phyloP scores from a whole-genome alignment of 2,329 filamentous ascomycete genomes.

The Byssoonygena ceratinophila region DNA sequence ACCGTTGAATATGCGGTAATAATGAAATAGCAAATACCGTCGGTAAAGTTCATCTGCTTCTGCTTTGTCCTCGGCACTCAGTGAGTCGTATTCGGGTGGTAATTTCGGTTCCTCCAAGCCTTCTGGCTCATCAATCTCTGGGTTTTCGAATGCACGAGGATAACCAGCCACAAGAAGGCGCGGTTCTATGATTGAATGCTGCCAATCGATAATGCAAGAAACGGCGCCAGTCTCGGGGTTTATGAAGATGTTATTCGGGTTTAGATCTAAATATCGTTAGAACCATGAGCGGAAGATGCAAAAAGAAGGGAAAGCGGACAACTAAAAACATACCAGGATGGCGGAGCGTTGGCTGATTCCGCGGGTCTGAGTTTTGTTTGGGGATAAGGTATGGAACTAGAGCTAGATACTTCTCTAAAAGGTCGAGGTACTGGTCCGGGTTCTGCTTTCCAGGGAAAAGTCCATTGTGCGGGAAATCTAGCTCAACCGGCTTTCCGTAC shows the following conservation, averaged over 20 bases:
- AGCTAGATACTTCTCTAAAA: conserved; percentile 14
- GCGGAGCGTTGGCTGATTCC: conserved; percentile 14
- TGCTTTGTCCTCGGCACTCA: conserved; percentile 11
- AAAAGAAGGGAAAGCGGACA: not conserved
- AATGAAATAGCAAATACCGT: conserved; percentile 10
- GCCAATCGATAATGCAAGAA: conserved; percentile 17
- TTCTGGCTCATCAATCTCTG: conserved; percentile 9
- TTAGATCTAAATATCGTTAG: conserved; percentile 11
- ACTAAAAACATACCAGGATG: conserved; percentile 16
- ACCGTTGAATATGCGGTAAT: conserved; percentile 14
- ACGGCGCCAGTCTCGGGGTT: conserved; percentile 11
- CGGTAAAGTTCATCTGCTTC: conserved; percentile 16
- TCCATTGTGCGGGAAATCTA: conserved; percentile 12
- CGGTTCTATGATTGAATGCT: conserved; percentile 13
- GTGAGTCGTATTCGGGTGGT: conserved; percentile 10
- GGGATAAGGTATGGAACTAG: conserved; percentile 14
- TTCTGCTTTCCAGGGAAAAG: conserved; percentile 9
- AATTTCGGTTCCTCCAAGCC: conserved; percentile 9
- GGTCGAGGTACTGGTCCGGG: conserved; percentile 8
- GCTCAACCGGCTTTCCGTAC: conserved; percentile 13
- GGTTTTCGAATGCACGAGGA: conserved; percentile 14
- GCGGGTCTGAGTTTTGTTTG: not conserved
- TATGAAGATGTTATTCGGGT: conserved; percentile 15
- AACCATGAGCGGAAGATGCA: not conserved
- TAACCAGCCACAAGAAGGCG: conserved; percentile 15